Evolutionary conservation across 169 alveolate genomes (phyloP).

Genomic region (Cryptosporidium sp.): DNA sequence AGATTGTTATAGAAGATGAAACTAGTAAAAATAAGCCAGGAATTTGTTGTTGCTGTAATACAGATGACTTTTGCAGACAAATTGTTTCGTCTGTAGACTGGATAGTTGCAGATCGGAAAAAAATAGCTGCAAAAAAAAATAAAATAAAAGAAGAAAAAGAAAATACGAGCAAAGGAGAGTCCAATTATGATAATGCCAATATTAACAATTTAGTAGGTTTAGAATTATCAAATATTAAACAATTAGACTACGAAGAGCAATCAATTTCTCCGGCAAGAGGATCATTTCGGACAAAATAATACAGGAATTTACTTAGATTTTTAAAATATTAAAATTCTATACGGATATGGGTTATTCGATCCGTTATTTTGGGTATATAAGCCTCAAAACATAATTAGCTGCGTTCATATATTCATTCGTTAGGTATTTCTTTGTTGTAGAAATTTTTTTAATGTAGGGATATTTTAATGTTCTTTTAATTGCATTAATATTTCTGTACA

Average conservation of each 20-base stretch:
- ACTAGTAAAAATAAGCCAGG: constrained; percentile 6
- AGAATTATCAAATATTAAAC: constrained; percentile 19
- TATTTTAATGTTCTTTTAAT: constrained; percentile 52
- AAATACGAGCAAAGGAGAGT: neutral
- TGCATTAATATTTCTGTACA: constrained; percentile 31
- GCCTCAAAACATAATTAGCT: constrained; percentile 62
- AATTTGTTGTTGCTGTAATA: constrained; percentile 19
- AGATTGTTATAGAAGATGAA: constrained; percentile 46
- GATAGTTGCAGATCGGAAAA: constrained; percentile 72
- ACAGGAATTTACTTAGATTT: neutral
- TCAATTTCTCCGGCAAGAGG: constrained; percentile 59
- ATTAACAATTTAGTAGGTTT: neutral
- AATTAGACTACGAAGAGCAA: constrained; percentile 43
- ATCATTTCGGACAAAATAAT: constrained; percentile 4
- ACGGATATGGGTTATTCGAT: neutral
- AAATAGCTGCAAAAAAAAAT: constrained; percentile 18
- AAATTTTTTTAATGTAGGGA: constrained; percentile 19
- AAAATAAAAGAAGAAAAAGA: constrained; percentile 31
- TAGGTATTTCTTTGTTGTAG: constrained; percentile 62
- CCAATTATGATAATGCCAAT: neutral
- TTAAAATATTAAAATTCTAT: neutral
- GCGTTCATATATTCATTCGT: constrained; percentile 70
- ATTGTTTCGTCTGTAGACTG: constrained; percentile 67
- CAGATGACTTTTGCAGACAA: constrained; percentile 31
- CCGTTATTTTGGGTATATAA: constrained; percentile 16